Evolutionary conservation across 345 rosid species (phyloP), one percentile per base, ranked within the genome.

Genomic region (Eutrema yunnanense): DNA sequence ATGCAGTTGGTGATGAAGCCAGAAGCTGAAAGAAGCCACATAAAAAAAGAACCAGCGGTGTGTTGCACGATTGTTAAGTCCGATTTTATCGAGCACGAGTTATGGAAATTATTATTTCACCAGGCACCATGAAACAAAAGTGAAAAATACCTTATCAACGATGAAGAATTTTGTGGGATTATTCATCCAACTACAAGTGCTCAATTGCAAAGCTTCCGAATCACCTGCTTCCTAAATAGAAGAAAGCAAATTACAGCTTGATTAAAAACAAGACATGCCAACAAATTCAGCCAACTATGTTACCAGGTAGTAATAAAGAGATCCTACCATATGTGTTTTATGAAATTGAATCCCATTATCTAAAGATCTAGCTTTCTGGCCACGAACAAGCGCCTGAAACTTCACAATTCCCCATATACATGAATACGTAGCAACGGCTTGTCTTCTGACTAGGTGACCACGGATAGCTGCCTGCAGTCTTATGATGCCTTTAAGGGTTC

Each of bases 371-470:
- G 82, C 90, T 81, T 80, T 81, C 77, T 51, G 82, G 70, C 86
- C 87, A 64, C 96, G 88, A 76, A 71, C 80, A 52, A 86, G 71
- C 38, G 90, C 87, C 78, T 92, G 98, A 58, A 92, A 53, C 83
- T 82, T 88, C 16, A 92, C 81, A 68, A 90, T 84, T 47, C 86
- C 87, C 75, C 78, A 78, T 32, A 86, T 73, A 78, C 91, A 90
- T 12, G 47, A 75, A 61, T 89, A 80, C 6, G 92, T 92, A 64
- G 92, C 88, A 79, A 85, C 65, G 66, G 96, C 98, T 82, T 92
- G 95, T 79, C 94, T 86, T 79, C 98, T 82, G 57, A 90, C 96
- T 67, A 92, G 70, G 82, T 80, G 92, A 69, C 98, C 98, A 67
- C 89, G 92, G 46, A 88, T 81, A 67, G 90, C 73, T 50, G 92